Conservation (phyloP, 768 basidiomycete genomes). For the Mycena galopus region DNA sequence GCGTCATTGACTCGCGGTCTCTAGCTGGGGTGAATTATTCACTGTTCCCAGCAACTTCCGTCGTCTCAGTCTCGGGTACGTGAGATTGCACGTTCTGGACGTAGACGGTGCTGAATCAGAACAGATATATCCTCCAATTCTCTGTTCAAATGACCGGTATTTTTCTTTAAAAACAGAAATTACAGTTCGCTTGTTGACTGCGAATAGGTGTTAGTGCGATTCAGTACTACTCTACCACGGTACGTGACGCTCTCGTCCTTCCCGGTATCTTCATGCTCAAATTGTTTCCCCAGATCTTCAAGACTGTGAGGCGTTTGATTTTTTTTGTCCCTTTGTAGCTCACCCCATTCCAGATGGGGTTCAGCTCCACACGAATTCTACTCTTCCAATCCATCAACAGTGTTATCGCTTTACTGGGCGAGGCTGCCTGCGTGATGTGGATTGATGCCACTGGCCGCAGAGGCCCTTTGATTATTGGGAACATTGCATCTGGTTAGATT, state of each 20-base stretch:
- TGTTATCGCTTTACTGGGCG: slow-evolving; percentile 65
- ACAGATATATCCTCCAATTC: slow-evolving; percentile 60
- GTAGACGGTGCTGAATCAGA: slow-evolving; percentile 15
- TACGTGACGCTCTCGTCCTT: slow-evolving; percentile 31
- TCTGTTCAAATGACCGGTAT: slow-evolving; percentile 73
- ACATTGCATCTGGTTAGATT: slow-evolving; percentile 48
- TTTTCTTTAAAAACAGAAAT: no score
- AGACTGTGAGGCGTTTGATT: slow-evolving; percentile 42
- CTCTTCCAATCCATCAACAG: slow-evolving; percentile 69
- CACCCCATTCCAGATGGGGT: slow-evolving; percentile 52
- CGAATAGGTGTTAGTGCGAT: slow-evolving; percentile 62
- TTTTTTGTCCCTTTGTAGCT: not conserved
- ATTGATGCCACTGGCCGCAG: slow-evolving; percentile 57
- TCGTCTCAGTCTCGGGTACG: slow-evolving; percentile 57
- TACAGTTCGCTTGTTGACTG: no score
- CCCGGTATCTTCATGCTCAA: not conserved
- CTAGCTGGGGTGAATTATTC: slow-evolving; percentile 57
- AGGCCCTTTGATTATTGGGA: slow-evolving; percentile 56
- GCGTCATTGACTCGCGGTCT: not conserved
- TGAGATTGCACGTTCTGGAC: slow-evolving; percentile 29
- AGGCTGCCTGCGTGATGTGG: slow-evolving; percentile 59
- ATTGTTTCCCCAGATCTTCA: slow-evolving; percentile 47
- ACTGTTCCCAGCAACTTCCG: slow-evolving; percentile 60
- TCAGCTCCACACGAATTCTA: slow-evolving; percentile 58
- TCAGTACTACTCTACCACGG: slow-evolving; percentile 65